A percentile compares a stretch with the other conserved stretches of the same genome.
These are phyloP conservation scores for Gossypium lobatum DNA, from an alignment of 441 rosid species.

Conservation along the genomic window DNA sequence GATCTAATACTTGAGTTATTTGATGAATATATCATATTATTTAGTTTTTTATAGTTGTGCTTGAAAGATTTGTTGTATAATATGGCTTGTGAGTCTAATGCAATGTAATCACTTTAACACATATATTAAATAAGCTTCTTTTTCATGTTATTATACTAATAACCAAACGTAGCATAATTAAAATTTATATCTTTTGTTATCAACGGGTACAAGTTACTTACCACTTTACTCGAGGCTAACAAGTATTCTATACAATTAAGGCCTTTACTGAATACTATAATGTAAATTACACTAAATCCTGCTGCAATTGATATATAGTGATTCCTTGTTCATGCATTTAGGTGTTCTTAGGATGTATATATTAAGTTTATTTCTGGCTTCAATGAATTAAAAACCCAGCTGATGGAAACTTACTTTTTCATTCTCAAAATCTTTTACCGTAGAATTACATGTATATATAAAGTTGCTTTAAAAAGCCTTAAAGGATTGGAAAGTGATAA, in stretches of 20 bases:
- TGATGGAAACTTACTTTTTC: not conserved
- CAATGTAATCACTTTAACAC: not conserved
- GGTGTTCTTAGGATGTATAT: not conserved
- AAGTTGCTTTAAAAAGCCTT: not conserved
- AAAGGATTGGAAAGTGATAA: not conserved
- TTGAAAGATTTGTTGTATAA: not conserved
- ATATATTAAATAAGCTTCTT: too few species aligned
- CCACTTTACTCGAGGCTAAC: too few species aligned
- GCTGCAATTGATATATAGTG: not conserved
- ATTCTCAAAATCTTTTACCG: not conserved
- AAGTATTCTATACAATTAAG: too few species aligned
- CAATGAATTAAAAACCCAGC: slow-evolving; percentile 3
- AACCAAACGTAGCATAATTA: too few species aligned
- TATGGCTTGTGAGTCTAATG: not conserved
- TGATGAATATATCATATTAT: not conserved
- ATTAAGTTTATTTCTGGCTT: not conserved
- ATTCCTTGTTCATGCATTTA: not conserved
- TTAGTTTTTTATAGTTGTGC: not conserved
- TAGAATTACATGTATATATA: too few species aligned
- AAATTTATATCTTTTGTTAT: too few species aligned
- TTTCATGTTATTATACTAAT: too few species aligned
- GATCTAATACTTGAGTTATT: not conserved
- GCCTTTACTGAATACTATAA: too few species aligned
- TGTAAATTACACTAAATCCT: too few species aligned
- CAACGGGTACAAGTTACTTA: too few species aligned